Evolutionary conservation across 148 eudicot species (phyloP).

Genomic region (Cornus suecica): DNA sequence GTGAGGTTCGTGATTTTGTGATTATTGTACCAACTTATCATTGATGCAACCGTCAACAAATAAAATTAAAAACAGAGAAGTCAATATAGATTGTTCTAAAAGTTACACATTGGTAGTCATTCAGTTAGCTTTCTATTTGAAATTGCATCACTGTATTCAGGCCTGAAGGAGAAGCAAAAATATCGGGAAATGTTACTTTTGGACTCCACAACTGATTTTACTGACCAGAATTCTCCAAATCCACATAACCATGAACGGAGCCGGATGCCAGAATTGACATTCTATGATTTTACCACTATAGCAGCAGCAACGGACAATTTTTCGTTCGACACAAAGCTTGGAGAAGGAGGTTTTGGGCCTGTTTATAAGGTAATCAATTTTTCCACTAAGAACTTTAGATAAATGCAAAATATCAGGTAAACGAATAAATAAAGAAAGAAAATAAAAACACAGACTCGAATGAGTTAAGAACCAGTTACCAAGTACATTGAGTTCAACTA

Average conservation of each 20-base stretch:
- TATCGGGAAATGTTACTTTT: not conserved
- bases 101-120: too few relatives aligned
- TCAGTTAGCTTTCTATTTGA: not conserved
- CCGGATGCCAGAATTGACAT: constrained; percentile 13
- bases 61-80: not conserved
- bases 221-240: not conserved
- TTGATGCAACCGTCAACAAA: too few relatives aligned
- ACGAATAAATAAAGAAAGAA: too few relatives aligned
- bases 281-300: constrained; percentile 11
- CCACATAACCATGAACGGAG: constrained; percentile 1
- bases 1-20: too few relatives aligned
- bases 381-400: not conserved
- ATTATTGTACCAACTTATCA: too few relatives aligned
- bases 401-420: too few relatives aligned
- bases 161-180: not conserved
- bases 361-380: constrained; percentile 28
- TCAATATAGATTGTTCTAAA: not conserved
- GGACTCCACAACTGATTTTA: not conserved
- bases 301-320: constrained; percentile 18
- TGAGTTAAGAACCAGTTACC: too few relatives aligned
- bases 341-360: constrained; percentile 40
- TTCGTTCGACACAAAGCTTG: constrained; percentile 19
- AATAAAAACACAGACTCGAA: too few relatives aligned
- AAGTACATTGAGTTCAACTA: too few relatives aligned
- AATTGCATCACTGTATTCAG: not conserved